Conservation (phyloP, 768 basidiomycete species). For the Termitomyces sp. region DNA sequence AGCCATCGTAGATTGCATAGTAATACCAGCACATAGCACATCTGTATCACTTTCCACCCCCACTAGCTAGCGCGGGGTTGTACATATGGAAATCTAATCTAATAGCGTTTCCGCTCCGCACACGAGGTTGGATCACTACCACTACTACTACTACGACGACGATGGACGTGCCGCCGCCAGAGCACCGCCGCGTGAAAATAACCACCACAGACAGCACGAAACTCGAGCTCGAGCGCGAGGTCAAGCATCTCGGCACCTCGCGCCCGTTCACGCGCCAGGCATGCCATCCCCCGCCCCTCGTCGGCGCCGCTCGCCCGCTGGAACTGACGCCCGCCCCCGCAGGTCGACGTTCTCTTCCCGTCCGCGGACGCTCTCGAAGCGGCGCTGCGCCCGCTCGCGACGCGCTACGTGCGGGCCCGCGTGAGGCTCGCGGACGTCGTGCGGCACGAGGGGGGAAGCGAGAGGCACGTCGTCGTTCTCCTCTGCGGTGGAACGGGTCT, state of each 20-base stretch:
- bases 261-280: constrained; percentile 54
- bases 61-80: constrained; percentile 9
- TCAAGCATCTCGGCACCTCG: constrained; percentile 27
- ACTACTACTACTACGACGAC: background rate
- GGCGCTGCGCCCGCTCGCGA: constrained; percentile 34
- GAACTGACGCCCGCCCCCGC: no score
- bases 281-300: no score
- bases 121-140: background rate
- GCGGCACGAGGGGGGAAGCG: no score
- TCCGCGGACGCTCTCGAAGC: constrained; percentile 32
- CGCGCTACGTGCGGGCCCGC: constrained; percentile 39
- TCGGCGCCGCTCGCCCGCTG: no score
- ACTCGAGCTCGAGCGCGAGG: no score
- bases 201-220: constrained; percentile 14
- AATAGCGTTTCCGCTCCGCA: background rate
- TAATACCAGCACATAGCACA: constrained; percentile 6
- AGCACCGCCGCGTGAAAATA: constrained; percentile 18
- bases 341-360: constrained; percentile 65
- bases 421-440: constrained; percentile 39
- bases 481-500: background rate
- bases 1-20: constrained; percentile 12
- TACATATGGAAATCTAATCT: constrained; percentile 3
- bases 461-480: background rate
- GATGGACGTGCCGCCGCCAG: constrained; percentile 1
- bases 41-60: constrained; percentile 11